Conservation (phyloP, 345 rosid species). For the Hypericum androsaemum region DNA sequence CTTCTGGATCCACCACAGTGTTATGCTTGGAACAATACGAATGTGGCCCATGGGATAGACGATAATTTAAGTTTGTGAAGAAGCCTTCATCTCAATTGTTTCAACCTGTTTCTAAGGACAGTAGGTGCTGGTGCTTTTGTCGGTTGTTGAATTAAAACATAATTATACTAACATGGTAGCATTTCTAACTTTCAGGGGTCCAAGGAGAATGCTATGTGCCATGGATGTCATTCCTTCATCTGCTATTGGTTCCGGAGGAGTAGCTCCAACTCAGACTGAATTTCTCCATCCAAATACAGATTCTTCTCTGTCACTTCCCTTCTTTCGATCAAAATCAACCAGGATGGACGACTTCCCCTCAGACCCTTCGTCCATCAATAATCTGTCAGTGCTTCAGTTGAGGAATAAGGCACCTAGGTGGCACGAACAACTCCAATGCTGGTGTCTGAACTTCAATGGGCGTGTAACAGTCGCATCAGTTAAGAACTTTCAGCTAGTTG, state of each 20-base stretch:
- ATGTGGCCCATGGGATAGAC: background rate
- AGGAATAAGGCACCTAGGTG: constrained; percentile 25
- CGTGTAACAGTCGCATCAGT: constrained; percentile 29
- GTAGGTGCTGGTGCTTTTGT: background rate
- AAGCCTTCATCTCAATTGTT: too few species aligned
- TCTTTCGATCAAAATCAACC: constrained; percentile 67
- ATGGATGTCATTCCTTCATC: constrained; percentile 79
- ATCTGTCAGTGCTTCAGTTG: constrained; percentile 42
- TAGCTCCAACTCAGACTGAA: constrained; percentile 72
- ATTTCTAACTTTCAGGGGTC: constrained; percentile 48
- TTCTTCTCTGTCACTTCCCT: constrained; percentile 47
- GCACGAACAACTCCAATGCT: constrained; percentile 28
- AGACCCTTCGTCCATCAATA: constrained; percentile 34
- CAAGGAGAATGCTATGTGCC: constrained; percentile 80
- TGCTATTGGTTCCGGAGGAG: constrained; percentile 64
- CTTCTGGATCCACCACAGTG: background rate
- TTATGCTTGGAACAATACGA: background rate
- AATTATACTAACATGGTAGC: constrained; percentile 6
- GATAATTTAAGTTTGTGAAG: background rate
- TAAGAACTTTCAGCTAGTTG: constrained; percentile 26
- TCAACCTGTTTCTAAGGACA: too few species aligned
- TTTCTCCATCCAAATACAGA: constrained; percentile 43
- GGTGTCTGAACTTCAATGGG: constrained; percentile 27
- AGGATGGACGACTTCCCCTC: constrained; percentile 40
- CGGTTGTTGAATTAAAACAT: background rate